Percentiles rank a stretch among this genome's conserved stretches.
Evolutionary conservation across 2,329 filamentous ascomycete genomes (phyloP).

Genomic region (Sarocladiaceae sp.): DNA sequence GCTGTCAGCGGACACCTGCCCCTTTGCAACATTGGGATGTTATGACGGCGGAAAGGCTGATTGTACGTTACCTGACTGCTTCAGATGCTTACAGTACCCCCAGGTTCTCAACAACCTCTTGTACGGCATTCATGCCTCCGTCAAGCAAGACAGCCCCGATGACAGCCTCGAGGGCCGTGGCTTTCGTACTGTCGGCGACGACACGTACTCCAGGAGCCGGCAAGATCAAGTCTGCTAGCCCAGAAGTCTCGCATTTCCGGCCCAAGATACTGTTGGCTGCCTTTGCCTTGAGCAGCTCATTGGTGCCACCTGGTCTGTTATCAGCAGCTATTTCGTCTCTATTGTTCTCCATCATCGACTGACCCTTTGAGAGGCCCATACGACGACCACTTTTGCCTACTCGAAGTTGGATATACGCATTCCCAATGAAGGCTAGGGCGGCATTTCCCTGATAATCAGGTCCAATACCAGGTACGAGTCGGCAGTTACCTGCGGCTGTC

Average conservation of each 20-base stretch:
- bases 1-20: too few species aligned
- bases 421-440: not conserved
- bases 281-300: not conserved
- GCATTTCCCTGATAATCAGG: not conserved
- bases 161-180: not conserved
- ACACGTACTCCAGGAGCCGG: not conserved
- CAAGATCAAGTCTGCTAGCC: not conserved
- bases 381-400: not conserved
- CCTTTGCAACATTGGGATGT: too few species aligned
- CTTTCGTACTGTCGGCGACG: not conserved
- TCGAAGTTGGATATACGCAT: not conserved
- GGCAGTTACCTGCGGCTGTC: not conserved
- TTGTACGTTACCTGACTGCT: not conserved
- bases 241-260: not conserved
- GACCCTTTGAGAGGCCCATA: not conserved
- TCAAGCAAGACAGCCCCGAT: conserved; percentile 1
- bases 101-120: not conserved
- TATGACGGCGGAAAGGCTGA: too few species aligned
- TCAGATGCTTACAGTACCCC: not conserved
- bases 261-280: not conserved
- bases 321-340: too few species aligned
- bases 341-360: too few species aligned
- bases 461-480: not conserved
- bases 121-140: not conserved
- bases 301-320: not conserved